Evolutionary conservation across 2,329 filamentous ascomycete species (phyloP).

Genomic region (Aspergillus piperis): DNA sequence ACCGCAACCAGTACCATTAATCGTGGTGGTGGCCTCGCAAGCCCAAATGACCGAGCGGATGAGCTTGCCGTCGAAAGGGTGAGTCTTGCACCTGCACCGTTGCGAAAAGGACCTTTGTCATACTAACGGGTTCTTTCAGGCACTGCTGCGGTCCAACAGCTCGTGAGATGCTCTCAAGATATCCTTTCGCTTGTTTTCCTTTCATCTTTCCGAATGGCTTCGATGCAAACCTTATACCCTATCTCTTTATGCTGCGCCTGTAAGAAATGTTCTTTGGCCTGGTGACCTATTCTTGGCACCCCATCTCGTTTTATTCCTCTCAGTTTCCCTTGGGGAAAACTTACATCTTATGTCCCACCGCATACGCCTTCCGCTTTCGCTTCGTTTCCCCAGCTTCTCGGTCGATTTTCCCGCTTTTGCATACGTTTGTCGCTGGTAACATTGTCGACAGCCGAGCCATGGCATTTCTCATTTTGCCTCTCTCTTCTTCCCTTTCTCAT

Average conservation of each 20-base stretch:
- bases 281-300: conserved; percentile 12
- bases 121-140: conserved; percentile 21
- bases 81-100: conserved; percentile 31
- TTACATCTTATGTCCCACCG: conserved; percentile 9
- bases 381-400: conserved; percentile 7
- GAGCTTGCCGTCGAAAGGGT: conserved; percentile 63
- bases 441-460: conserved; percentile 16
- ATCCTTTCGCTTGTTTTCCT: conserved; percentile 27
- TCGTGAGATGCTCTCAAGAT: conserved; percentile 39
- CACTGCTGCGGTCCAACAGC: conserved; percentile 53
- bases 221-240: conserved; percentile 31
- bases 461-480: conserved; percentile 9
- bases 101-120: conserved; percentile 24
- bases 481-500: conserved; percentile 9
- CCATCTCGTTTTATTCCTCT: conserved; percentile 16
- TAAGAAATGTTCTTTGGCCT: conserved; percentile 25
- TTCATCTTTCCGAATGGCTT: conserved; percentile 30
- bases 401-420: conserved; percentile 16
- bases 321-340: conserved; percentile 13
- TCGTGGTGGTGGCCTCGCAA: conserved; percentile 57
- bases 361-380: conserved; percentile 3
- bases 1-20: conserved; percentile 66
- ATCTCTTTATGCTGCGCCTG: conserved; percentile 25
- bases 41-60: conserved; percentile 62
- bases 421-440: conserved; percentile 23